A percentile compares a stretch with the other conserved stretches of the same genome.
phyloP scores from a whole-genome alignment of 2,329 filamentous ascomycete species.

The Neonectria ditissima region DNA sequence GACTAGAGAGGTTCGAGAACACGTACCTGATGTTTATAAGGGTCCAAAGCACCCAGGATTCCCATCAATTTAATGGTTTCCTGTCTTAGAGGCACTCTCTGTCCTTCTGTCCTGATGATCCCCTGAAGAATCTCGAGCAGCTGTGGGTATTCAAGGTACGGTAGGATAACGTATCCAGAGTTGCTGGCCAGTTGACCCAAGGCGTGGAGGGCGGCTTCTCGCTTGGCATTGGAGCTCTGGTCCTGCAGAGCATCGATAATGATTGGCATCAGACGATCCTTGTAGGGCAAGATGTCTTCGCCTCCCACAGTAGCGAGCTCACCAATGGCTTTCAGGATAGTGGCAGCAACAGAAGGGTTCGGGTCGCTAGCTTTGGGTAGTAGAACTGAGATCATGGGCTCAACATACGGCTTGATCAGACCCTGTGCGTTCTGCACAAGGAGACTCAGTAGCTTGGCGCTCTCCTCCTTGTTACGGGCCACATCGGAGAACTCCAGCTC shows the following conservation, averaged over 20 bases:
- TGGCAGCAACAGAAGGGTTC: slow-evolving; percentile 89
- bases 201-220: slow-evolving; percentile 90
- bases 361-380: slow-evolving; percentile 89
- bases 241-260: slow-evolving; percentile 96
- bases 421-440: slow-evolving; percentile 93
- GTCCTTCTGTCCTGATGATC: slow-evolving; percentile 91
- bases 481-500: slow-evolving; percentile 97
- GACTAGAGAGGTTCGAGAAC: not conserved
- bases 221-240: slow-evolving; percentile 88
- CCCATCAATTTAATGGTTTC: slow-evolving; percentile 98
- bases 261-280: slow-evolving; percentile 92
- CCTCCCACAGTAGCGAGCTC: slow-evolving; percentile 95
- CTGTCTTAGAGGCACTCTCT: slow-evolving; percentile 84
- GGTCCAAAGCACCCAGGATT: slow-evolving; percentile 93
- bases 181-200: slow-evolving; percentile 94
- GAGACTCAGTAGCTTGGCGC: slow-evolving; percentile 90
- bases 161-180: slow-evolving; percentile 96
- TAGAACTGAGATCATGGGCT: slow-evolving; percentile 95
- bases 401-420: slow-evolving; percentile 95
- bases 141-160: slow-evolving; percentile 94
- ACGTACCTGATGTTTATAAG: slow-evolving; percentile 86
- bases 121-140: slow-evolving; percentile 92
- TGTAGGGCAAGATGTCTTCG: slow-evolving; percentile 92
- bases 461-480: slow-evolving; percentile 94
- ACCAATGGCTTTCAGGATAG: slow-evolving; percentile 94